These are phyloP conservation scores for Fistulifera solaris DNA, from an alignment of 108 stramenopile species.

Conservation along the genomic window DNA sequence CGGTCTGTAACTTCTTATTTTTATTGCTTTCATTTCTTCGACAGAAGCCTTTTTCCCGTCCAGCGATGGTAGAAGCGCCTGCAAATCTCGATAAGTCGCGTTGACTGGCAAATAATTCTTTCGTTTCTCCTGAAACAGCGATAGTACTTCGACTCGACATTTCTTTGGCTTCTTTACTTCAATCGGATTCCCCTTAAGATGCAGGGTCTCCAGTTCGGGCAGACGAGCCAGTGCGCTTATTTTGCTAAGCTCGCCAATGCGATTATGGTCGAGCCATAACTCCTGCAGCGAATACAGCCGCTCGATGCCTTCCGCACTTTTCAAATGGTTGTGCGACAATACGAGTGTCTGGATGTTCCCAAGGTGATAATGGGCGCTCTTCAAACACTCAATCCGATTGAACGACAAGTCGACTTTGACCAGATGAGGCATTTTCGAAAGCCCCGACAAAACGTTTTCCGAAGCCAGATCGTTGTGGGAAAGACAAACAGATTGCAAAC, in stretches of 20 bases:
- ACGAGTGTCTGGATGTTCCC: constrained; percentile 62
- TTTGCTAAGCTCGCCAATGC: constrained; percentile 37
- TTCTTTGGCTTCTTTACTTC: background rate
- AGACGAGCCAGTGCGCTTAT: constrained; percentile 50
- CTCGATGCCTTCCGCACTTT: constrained; percentile 43
- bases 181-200: constrained; percentile 53
- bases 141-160: constrained; percentile 42
- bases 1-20: constrained; percentile 36
- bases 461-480: constrained; percentile 57
- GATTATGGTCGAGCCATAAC: constrained; percentile 55
- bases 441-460: constrained; percentile 44
- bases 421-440: constrained; percentile 33
- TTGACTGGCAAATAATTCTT: constrained; percentile 24
- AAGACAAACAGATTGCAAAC: constrained; percentile 48
- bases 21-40: constrained; percentile 41
- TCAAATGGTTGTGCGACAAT: constrained; percentile 52
- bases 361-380: constrained; percentile 30
- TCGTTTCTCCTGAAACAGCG: constrained; percentile 43
- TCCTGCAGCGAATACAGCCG: constrained; percentile 52
- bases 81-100: constrained; percentile 47
- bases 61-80: constrained; percentile 35
- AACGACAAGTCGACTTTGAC: constrained; percentile 49
- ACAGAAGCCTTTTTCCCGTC: constrained; percentile 35
- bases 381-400: constrained; percentile 42
- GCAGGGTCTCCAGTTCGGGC: constrained; percentile 51